A percentile compares a stretch with the other conserved stretches of the same genome.
Conservation (phyloP, 2,329 filamentous ascomycete species). For the Colletotrichum siamense region DNA sequence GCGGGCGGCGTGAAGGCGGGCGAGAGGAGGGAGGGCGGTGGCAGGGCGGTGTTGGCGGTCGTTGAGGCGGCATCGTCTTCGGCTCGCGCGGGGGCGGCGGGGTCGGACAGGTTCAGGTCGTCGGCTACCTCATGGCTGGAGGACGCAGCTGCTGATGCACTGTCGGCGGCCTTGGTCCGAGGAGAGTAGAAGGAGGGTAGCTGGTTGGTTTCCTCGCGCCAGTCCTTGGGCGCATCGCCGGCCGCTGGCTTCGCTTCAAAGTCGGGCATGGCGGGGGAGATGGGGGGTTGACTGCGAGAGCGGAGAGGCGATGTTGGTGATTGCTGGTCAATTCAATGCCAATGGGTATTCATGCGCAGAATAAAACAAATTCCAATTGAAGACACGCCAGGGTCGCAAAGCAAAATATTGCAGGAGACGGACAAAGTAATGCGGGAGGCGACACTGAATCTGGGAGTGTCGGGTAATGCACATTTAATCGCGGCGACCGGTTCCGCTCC, state of each 20-base stretch:
- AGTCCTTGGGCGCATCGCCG: slow-evolving; percentile 25
- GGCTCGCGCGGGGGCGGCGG: slow-evolving; percentile 9
- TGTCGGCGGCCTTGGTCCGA: slow-evolving; percentile 31
- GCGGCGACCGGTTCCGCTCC: slow-evolving; percentile 14
- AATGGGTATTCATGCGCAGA: not conserved
- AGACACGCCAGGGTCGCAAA: not conserved
- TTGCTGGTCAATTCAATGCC: not conserved
- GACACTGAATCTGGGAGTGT: not conserved
- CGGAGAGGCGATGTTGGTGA: not conserved
- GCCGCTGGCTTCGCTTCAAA: slow-evolving; percentile 28
- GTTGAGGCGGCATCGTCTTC: slow-evolving; percentile 16
- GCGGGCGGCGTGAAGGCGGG: slow-evolving; percentile 80
- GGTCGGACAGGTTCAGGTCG: slow-evolving; percentile 19
- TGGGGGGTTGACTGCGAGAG: not conserved
- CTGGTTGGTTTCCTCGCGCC: slow-evolving; percentile 36
- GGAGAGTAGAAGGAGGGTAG: slow-evolving; percentile 56
- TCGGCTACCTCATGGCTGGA: slow-evolving; percentile 9
- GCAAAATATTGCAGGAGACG: not conserved
- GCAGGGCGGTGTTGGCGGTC: slow-evolving; percentile 30
- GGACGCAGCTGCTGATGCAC: slow-evolving; percentile 23
- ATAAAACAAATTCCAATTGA: not conserved
- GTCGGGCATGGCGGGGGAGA: slow-evolving; percentile 18
- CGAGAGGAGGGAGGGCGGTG: slow-evolving; percentile 78
- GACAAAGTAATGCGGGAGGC: not conserved
- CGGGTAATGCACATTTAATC: slow-evolving; percentile 1